Percentiles rank a stretch among this genome's conserved stretches.
These are phyloP conservation scores for Wickerhamomyces alni DNA, from an alignment of 805 yeast species.

Conservation along the genomic window DNA sequence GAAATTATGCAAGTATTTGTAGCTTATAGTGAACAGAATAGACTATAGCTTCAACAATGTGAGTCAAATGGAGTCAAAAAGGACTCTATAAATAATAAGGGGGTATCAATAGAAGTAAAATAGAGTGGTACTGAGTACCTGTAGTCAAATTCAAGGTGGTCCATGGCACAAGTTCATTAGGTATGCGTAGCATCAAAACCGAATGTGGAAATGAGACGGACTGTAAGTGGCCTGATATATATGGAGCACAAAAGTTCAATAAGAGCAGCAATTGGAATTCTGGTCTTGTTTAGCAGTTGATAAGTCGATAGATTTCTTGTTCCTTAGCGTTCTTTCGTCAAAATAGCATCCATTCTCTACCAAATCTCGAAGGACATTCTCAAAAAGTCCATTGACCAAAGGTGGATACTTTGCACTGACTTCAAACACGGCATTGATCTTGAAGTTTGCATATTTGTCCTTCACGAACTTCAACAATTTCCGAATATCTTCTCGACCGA, in stretches of 20 bases:
- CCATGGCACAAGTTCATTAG: too few relatives aligned
- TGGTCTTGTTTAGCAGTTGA: slow-evolving; percentile 19
- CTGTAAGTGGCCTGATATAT: too few relatives aligned
- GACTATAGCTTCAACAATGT: too few relatives aligned
- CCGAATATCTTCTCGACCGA: slow-evolving; percentile 33
- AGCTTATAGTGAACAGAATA: too few relatives aligned
- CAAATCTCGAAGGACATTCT: slow-evolving; percentile 32
- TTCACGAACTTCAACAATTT: slow-evolving; percentile 26
- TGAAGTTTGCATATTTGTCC: slow-evolving; percentile 23
- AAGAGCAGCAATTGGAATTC: slow-evolving; percentile 19
- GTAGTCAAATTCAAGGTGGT: too few relatives aligned
- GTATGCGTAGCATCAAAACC: too few relatives aligned
- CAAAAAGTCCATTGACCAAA: slow-evolving; percentile 33
- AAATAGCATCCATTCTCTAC: slow-evolving; percentile 34
- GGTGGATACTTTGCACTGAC: slow-evolving; percentile 39
- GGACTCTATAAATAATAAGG: too few relatives aligned
- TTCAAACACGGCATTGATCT: slow-evolving; percentile 38
- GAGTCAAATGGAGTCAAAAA: too few relatives aligned
- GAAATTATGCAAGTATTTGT: too few relatives aligned
- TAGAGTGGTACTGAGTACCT: too few relatives aligned
- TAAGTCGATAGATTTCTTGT: slow-evolving; percentile 23
- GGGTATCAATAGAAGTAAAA: too few relatives aligned
- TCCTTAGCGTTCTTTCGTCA: slow-evolving; percentile 21
- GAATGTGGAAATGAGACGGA: too few relatives aligned
- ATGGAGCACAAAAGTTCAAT: slow-evolving; percentile 4